Evolutionary conservation across 495 filamentous ascomycete species (phyloP), one percentile per base, ranked within the genome.

Genomic region (Xylona heveae): DNA sequence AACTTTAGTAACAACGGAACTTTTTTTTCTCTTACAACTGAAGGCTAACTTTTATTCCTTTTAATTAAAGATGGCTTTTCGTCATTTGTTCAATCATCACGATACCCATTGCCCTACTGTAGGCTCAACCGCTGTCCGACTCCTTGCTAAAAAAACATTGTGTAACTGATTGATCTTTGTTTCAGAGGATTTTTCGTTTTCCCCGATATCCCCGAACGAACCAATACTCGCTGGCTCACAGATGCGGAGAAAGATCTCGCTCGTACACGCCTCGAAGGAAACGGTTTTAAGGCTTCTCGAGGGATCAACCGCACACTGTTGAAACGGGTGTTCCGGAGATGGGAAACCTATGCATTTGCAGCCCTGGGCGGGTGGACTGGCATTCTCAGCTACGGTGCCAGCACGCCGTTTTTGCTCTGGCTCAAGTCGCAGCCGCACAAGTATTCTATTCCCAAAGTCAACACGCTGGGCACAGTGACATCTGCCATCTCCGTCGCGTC

Each of bases 61-160:
- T 30, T 36, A 4, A 33, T 14, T 9, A 14, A 14, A 38, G 55
- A 28, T 62, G 58, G 57, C 47, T 62, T 3, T 62, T 62, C 10
- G 53, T 62, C 23, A 59, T 62, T 30, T 55, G 59, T 33, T 55
- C 55, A 6, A 53, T 62, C 26, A 59, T 66, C 35, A 62, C 58
- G 1, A 46, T 64, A 9, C 60, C 61, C 10, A 42, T 62, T 6
- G 61, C 56, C 0, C 3, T 65, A 1, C 31, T 53, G n/a, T n/a
- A n/a, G n/a, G n/a, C n/a, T n/a, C n/a, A n/a, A n/a, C n/a, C n/a
- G n/a, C n/a, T n/a, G n/a, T n/a, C n/a, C n/a, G n/a, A n/a, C n/a
- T n/a, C n/a, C n/a, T 18, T 56, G 58, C 0, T 61, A 57, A 24
- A 5, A 57, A 25, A 25, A 7, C 15, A 9, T 16, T 7, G 8